Conservation (phyloP, 2,329 filamentous ascomycete genomes). For the Paracorniculantispora psalliotae region DNA sequence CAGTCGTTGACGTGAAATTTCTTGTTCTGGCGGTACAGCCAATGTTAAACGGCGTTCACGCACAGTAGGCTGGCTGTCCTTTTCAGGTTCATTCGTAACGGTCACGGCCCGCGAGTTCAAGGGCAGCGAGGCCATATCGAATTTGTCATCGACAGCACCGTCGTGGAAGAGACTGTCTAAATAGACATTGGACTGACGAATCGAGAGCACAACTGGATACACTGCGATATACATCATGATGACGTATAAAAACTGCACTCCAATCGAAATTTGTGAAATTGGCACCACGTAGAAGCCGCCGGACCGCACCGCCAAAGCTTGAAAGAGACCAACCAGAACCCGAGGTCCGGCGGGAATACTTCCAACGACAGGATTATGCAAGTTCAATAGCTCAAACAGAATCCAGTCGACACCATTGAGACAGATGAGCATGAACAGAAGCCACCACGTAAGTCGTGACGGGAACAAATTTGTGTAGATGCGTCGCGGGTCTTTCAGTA, state of each 20-base stretch:
- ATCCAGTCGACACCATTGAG: constrained; percentile 62
- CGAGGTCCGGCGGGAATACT: constrained; percentile 47
- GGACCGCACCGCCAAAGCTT: constrained; percentile 56
- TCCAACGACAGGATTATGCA: constrained; percentile 53
- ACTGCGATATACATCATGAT: constrained; percentile 64
- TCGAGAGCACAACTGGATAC: constrained; percentile 58
- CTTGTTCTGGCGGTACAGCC: neutral
- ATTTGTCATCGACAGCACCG: constrained; percentile 22
- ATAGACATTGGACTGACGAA: constrained; percentile 67
- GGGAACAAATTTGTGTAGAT: constrained; percentile 63
- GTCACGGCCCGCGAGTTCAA: too few relatives aligned
- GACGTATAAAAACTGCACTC: constrained; percentile 55
- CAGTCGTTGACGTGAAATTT: neutral
- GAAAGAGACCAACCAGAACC: constrained; percentile 61
- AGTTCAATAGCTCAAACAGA: constrained; percentile 60
- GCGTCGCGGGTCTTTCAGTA: constrained; percentile 51
- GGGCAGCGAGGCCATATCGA: too few relatives aligned
- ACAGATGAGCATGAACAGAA: constrained; percentile 54
- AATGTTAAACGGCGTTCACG: neutral
- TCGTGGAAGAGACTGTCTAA: constrained; percentile 62
- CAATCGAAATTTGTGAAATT: constrained; percentile 52
- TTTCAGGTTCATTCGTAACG: too few relatives aligned
- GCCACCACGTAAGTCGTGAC: constrained; percentile 58
- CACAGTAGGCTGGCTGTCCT: neutral
- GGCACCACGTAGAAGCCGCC: constrained; percentile 63